Evolutionary conservation across 2,329 filamentous ascomycete genomes (phyloP), one percentile per base, ranked within the genome.

Genomic region (Fusarium agapanthi): DNA sequence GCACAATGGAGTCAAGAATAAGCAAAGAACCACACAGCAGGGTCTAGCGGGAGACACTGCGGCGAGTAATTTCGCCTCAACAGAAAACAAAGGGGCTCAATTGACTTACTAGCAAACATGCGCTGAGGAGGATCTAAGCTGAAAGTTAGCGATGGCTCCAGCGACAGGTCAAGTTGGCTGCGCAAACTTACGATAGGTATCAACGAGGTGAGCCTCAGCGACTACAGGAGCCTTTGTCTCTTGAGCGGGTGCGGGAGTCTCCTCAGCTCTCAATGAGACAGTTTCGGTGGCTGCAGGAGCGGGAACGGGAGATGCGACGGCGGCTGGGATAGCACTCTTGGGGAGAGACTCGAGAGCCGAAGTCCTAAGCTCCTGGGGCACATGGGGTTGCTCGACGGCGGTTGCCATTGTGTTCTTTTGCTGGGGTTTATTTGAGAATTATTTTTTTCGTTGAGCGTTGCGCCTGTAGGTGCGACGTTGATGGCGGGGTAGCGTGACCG

Each of bases 151-250:
- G 61, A 70, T 64, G 47, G 58, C 65, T 38, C 47, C 43, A 65
- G 45, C 32, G 26, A 32, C 34, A 48, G 37, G 51, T 16, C 28
- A 37, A 26, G 20, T 22, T 34, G 37, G 35, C 24, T 38, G 44
- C 30, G 66, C 40, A 37, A 65, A 66, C 89, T 87, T 83, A 91
- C 89, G 88, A 79, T 86, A 94, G 26, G 92, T 95, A 82, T 93
- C 91, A 76, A 94, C 92, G 79, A 91, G 84, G 82, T 94, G 92
- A 79, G 92, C 92, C 86, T 95, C 93, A 69, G 87, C 86, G 78
- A 95, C 92, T 77, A 93, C 91, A 53, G 87, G 88, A 75, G 77
- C 79, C 81, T 85, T 87, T 78, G 65, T 65, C 30, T 59, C 51
- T 41, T 67, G 47, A 32, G 35, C 40, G 6, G 66, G n/a, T 61